phyloP scores from a whole-genome alignment of 805 yeast species.

The Saccharomycopsis fibuligera region DNA sequence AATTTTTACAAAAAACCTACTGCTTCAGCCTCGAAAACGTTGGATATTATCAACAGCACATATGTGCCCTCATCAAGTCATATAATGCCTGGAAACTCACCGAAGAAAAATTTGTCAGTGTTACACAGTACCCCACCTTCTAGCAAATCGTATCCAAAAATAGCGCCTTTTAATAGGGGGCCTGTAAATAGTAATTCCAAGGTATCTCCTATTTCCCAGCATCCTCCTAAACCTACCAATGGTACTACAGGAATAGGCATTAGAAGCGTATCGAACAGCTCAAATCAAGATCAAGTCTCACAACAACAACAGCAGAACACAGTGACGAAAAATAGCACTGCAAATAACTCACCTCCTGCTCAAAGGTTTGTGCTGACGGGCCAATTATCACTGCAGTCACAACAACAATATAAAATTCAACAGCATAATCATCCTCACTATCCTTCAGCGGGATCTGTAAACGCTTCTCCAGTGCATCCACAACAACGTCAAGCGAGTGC shows the following conservation, averaged over 20 bases:
- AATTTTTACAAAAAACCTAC: constrained; percentile 10
- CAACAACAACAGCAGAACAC: background rate
- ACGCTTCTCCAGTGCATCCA: background rate
- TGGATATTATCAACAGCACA: constrained; percentile 55
- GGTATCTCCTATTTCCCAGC: background rate
- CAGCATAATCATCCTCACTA: background rate
- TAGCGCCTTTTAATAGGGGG: background rate
- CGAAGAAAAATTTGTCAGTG: constrained; percentile 55
- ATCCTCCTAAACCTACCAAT: background rate
- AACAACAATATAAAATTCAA: background rate
- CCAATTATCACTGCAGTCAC: background rate
- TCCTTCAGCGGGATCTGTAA: background rate
- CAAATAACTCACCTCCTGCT: background rate
- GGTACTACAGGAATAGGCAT: background rate
- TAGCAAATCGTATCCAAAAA: constrained; percentile 9
- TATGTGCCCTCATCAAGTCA: constrained; percentile 59
- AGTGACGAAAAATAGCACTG: background rate
- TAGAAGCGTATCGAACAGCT: background rate
- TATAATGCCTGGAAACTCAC: constrained; percentile 68
- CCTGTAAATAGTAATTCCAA: background rate
- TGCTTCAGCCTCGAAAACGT: constrained; percentile 17
- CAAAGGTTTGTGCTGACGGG: background rate
- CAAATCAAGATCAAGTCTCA: background rate
- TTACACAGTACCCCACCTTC: constrained; percentile 27
- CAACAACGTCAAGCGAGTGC: background rate